Base-by-base conservation (phyloP, 352 stramenopile genomes). In the Phytophthora constricta region DNA sequence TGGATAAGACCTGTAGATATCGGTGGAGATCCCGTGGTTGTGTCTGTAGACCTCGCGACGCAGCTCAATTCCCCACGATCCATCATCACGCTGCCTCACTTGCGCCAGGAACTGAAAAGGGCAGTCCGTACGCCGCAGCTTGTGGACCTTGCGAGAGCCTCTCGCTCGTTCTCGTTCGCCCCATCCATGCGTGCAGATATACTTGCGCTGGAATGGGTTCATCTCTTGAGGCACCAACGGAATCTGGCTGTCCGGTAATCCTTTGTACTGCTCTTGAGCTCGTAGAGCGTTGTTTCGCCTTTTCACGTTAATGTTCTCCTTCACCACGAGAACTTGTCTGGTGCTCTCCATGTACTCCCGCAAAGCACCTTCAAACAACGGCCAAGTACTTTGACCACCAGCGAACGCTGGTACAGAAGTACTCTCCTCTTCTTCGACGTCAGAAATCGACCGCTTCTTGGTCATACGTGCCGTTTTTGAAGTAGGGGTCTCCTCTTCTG, bases 21-120 rank as follows among this genome's bases (percentile, higher is more conserved):
- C 42, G 3, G 34, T 9, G 2, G 50, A 62, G 10, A 58, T 16
- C 22, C 1, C 14, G 34, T 62, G 51, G 13, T 61, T 68, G 45
- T 68, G 61, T 0, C 8, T 1, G 43, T 62, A 62, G 1, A 50
- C 9, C 14, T 58, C 51, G 3, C 50, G 51, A 31, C 62, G 62
- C 1, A 68, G 9, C 0, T 8, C 13, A n/a, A 68, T 47, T 3
- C 37, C 23, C 61, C 61, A 68, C 5, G 11, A 23, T 1, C 62
- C 26, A 42, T 69, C 39, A 5, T 16, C 1, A 1, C 11, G 16
- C 34, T 48, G n/a, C 3, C 16, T 17, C 2, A 68, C 52, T 48
- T 63, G 45, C 10, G 43, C 60, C 11, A 62, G 22, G 19, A 68
- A 49, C 37, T 58, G 61, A 26, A 68, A 62, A 4, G 52, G 60